Conservation (phyloP, 768 basidiomycete species). For the Lactarius trivialis region DNA sequence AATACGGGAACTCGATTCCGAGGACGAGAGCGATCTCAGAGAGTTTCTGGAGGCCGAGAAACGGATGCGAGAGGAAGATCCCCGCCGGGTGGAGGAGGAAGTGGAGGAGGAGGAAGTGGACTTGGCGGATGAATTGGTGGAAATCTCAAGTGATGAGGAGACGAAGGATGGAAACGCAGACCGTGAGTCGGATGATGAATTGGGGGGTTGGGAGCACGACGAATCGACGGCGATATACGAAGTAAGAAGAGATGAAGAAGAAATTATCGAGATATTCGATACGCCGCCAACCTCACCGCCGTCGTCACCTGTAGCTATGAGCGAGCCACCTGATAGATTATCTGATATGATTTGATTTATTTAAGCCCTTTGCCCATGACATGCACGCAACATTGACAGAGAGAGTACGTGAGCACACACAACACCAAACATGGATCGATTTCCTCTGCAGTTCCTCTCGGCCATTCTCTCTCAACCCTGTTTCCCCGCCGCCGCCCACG, state of each 20-base stretch:
- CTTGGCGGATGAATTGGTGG: constrained; percentile 21
- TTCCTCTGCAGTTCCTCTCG: neutral
- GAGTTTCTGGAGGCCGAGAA: constrained; percentile 64
- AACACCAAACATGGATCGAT: constrained; percentile 15
- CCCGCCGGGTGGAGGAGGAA: constrained; percentile 29
- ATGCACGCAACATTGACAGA: neutral
- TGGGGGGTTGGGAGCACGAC: constrained; percentile 37
- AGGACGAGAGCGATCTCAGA: constrained; percentile 54
- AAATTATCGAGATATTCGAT: constrained; percentile 32
- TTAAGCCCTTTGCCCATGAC: constrained; percentile 6
- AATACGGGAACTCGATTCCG: constrained; percentile 39
- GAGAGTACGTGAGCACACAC: constrained; percentile 1
- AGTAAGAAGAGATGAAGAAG: constrained; percentile 19
- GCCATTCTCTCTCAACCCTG: neutral
- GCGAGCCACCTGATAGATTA: neutral
- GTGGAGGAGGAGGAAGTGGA: constrained; percentile 26
- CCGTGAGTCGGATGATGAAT: constrained; percentile 32
- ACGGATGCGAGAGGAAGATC: constrained; percentile 37
- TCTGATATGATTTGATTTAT: neutral
- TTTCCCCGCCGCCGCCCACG: constrained; percentile 10
- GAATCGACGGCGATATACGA: constrained; percentile 37
- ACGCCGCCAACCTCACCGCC: constrained; percentile 23
- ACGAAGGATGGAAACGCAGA: constrained; percentile 3
- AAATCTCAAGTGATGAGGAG: constrained; percentile 23
- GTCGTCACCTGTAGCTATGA: constrained; percentile 10